Percentiles rank a stretch among this genome's conserved stretches.
phyloP scores from a whole-genome alignment of 2,329 filamentous ascomycete species.

The Botrytis medusae region DNA sequence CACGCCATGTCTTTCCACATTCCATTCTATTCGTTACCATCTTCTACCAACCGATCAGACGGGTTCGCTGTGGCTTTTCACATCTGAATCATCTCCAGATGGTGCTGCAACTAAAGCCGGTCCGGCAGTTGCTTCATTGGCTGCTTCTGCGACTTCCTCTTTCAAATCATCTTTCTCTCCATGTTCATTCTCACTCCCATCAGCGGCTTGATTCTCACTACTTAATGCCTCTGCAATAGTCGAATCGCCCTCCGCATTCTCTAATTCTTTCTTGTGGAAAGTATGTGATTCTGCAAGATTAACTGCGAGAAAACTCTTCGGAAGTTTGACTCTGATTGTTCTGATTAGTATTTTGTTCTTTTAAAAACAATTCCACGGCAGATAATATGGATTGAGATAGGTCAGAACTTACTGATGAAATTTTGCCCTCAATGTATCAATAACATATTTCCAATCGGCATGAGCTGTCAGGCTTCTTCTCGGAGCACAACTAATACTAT shows the following conservation, averaged over 20 bases:
- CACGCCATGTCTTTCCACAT: constrained; percentile 5
- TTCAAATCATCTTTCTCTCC: not conserved
- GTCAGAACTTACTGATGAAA: constrained; percentile 75
- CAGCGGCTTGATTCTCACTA: not conserved
- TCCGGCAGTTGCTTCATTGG: not conserved
- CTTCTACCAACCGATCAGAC: not conserved
- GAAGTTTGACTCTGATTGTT: constrained; percentile 39
- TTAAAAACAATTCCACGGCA: not conserved
- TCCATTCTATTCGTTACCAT: not conserved
- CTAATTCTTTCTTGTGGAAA: constrained; percentile 39
- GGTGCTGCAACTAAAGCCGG: not conserved
- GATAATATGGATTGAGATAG: not conserved
- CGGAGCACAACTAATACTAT: constrained; percentile 94
- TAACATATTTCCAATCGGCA: constrained; percentile 93
- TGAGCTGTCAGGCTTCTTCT: constrained; percentile 86
- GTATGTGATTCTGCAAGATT: constrained; percentile 41
- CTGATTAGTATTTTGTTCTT: not conserved
- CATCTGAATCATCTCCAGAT: not conserved
- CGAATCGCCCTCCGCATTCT: not conserved
- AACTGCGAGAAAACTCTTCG: constrained; percentile 42
- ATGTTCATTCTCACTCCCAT: not conserved
- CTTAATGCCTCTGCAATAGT: constrained; percentile 2
- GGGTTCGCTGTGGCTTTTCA: not conserved
- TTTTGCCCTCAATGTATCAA: constrained; percentile 90
- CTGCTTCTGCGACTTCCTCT: not conserved